Evolutionary conservation across 768 basidiomycete species (phyloP), one percentile per base, ranked within the genome.

Genomic region (Cystobasidium onofrii): DNA sequence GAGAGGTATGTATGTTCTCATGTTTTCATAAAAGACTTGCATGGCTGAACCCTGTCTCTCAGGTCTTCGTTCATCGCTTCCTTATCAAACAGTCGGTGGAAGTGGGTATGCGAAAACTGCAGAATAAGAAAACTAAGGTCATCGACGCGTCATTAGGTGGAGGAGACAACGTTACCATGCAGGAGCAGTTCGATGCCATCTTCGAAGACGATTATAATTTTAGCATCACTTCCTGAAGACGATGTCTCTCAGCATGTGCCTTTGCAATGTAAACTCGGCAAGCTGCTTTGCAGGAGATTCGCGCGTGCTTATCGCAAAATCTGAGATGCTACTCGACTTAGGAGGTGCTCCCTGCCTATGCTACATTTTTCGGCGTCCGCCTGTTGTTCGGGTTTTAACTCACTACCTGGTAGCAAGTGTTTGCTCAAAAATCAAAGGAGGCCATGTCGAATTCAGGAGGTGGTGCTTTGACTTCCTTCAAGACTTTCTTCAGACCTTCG

Each of bases 371-470:
- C 18, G 25, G n/a, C n/a, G n/a, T n/a, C n/a, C n/a, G n/a, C n/a
- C n/a, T n/a, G n/a, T n/a, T n/a, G n/a, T n/a, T n/a, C n/a, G n/a
- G n/a, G n/a, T n/a, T n/a, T n/a, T n/a, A n/a, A n/a, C n/a, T n/a
- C n/a, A n/a, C n/a, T n/a, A n/a, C n/a, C n/a, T n/a, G n/a, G n/a
- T n/a, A n/a, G n/a, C n/a, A n/a, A n/a, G n/a, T n/a, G n/a, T 33
- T 33, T 18, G 63, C 34, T 74, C 25, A 75, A 54, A 75, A 71
- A 33, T 54, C 69, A 81, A 94, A 94, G 27, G 87, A 85, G 78
- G 84, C 83, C 87, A 95, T 91, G 81, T 92, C 87, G 79, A 95
- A 95, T 78, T 95, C 92, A 27, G 90, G 89, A 74, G 90, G 88
- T 78, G 87, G 83, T 57, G 90, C 85, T 81, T 93, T 89, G 79